Base-by-base conservation (phyloP, 805 yeast species). In the Metschnikowia reukaufii region DNA sequence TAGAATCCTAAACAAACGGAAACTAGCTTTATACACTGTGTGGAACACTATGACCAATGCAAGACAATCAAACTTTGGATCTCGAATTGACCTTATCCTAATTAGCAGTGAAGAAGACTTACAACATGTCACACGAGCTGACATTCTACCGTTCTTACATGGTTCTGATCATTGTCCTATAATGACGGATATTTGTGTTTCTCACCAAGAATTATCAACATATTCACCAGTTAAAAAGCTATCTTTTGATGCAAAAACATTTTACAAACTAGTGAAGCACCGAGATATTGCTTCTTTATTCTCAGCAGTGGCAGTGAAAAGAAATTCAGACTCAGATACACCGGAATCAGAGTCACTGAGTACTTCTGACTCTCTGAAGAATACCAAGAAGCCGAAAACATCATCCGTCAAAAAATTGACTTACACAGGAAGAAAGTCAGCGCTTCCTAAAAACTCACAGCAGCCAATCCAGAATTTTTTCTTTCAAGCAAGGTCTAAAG, bases 101-200 rank as follows among this genome's bases (percentile, higher is more conserved):
- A 65, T 77, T 0, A 76, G 85, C 20, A 47, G 56, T 12, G 51
- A 65, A 7, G 55, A 53, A 0, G 50, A 85, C 39, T 56, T 67
- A 4, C 45, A 59, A 0, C 33, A 45, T 7, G 60, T 77, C 1
- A 50, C 59, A 3, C 64, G 72, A 36, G 75, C 81, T 0, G 77
- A 77, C 50, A 86, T 87, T n/a, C 76, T 86, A 77, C 84, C 89
- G 0, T 74, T 74, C 36, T 57, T 91, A 1, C 69, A 78, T 62
- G 99, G 99, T 0, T 88, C 97, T 0, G 99, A 92, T 63, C 99
- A 92, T 65, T 92, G 98, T 64, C 99, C 99, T 0, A 80, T 89
- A 0, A 89, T 64, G 59, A 75, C 89, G 1, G 97, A 89, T 62
- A 59, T 90, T 36, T 67, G 69, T 10, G 49, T 58, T 6, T 38